Base-by-base conservation (phyloP, 2,329 filamentous ascomycete genomes). In the Verticillium zaregamsianum region DNA sequence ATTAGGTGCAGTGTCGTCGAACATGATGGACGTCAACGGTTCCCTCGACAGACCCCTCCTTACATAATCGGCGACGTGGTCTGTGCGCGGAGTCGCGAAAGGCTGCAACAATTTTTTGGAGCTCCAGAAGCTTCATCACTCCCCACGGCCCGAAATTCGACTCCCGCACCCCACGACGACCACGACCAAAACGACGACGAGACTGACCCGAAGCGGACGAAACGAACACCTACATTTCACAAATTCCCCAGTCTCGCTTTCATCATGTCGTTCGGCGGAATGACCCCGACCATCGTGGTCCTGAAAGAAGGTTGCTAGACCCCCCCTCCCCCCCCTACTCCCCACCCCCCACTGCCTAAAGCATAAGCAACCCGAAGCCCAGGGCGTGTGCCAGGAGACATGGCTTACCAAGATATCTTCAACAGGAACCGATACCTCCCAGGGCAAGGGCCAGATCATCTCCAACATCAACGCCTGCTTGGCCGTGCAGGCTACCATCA, bases 391-490 rank as follows among this genome's bases (percentile, higher is more conserved):
- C 33, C 61, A 57, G 33, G 39, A 25, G 57, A 52, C 58, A 59
- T 61, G 35, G 66, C 61, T 54, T 62, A 58, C 45, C 45, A 52
- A 11, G 20, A 52, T 52, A 25, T 28, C n/a, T 60, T 52, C 52
- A 45, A 66, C 71, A 97, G 95, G 95, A 72, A 99, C 95, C 81
- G 95, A 99, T 78, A 88, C 93, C 71, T 98, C 95, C 60, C 95
- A 99, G 79, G 95, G 95, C 72, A 95, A 96, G 77, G 93, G 93
- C 61, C 95, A 99, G 80, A 90, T 99, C 72, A 80, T 99, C 71
- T 96, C 94, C 71, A 99, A 99, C 79, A 98, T 99, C 81, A 97
- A 97, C 82, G 95, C 95, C 68, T 99, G 95, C 77, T 84, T 97
- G 70, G 94, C 95, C 28, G 93, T 99, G 49, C 95, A 99, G 80